Percentiles rank a stretch among this genome's conserved stretches.
phyloP scores from a whole-genome alignment of 129 eudicot species.

The Arctium lappa region DNA sequence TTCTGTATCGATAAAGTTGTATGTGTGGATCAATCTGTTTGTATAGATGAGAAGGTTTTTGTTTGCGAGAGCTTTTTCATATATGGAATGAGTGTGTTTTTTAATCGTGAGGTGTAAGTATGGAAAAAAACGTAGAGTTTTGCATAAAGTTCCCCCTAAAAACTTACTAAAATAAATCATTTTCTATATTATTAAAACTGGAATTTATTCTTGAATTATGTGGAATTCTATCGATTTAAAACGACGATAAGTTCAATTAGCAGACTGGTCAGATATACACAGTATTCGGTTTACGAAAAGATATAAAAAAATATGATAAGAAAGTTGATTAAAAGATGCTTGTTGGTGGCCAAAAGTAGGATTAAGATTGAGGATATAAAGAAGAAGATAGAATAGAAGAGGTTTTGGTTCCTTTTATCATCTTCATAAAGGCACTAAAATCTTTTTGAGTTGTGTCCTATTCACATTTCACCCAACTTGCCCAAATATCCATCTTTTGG shows the following conservation, averaged over 20 bases:
- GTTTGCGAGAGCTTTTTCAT: too few relatives aligned
- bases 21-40: too few relatives aligned
- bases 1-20: too few relatives aligned
- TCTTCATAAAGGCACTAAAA: constrained; percentile 18
- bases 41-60: too few relatives aligned
- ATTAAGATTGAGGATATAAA: constrained; percentile 27
- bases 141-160: too few relatives aligned
- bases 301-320: background rate
- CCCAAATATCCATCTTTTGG: background rate
- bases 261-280: background rate
- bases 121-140: too few relatives aligned
- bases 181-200: background rate
- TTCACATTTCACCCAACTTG: constrained; percentile 12
- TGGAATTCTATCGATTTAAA: background rate
- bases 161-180: too few relatives aligned
- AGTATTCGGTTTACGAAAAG: background rate
- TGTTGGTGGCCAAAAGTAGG: constrained; percentile 22
- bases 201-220: background rate
- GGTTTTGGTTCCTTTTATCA: constrained; percentile 26
- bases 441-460: constrained; percentile 13
- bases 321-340: constrained; percentile 26
- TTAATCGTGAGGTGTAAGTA: too few relatives aligned
- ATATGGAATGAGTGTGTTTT: too few relatives aligned
- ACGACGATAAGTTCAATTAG: background rate
- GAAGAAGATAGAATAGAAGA: constrained; percentile 12